Percentiles rank a stretch among this genome's conserved stretches.
These are phyloP conservation scores for Miscanthus lutarioriparius DNA, from an alignment of 176 grass and related monocot genomes.

Conservation along the genomic window DNA sequence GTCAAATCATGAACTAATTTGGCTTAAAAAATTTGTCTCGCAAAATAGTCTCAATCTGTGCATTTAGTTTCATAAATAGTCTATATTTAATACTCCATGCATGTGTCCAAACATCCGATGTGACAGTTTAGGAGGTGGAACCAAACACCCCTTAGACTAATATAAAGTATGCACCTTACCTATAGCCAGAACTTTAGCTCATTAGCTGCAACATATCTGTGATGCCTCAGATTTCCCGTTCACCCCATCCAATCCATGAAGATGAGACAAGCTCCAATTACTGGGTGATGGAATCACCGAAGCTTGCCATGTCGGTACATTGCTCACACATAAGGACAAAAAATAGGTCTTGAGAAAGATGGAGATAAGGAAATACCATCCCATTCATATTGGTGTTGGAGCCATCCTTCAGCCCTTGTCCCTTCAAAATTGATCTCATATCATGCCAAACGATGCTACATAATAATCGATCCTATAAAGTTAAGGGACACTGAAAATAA, in stretches of 20 bases:
- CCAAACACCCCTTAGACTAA: too few species aligned
- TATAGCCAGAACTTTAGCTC: background rate
- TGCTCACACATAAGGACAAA: conserved; percentile 1
- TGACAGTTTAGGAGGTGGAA: too few species aligned
- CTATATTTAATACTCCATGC: too few species aligned
- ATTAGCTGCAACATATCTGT: background rate
- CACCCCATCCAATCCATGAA: background rate
- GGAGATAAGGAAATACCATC: background rate
- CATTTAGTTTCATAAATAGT: too few species aligned
- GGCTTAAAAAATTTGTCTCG: too few species aligned
- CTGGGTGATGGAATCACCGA: background rate
- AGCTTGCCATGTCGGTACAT: background rate
- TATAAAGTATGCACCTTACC: background rate
- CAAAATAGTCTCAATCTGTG: too few species aligned
- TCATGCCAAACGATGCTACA: too few species aligned
- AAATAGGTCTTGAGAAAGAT: background rate
- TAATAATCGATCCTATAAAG: too few species aligned
- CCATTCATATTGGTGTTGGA: conserved; percentile 7
- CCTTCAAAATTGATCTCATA: background rate
- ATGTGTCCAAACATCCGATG: too few species aligned
- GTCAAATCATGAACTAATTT: too few species aligned
- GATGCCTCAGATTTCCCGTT: background rate
- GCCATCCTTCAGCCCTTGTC: background rate
- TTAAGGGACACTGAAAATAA: too few species aligned
- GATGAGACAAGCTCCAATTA: background rate